Conservation (phyloP, 768 basidiomycete genomes). For the Mycena epipterygia region DNA sequence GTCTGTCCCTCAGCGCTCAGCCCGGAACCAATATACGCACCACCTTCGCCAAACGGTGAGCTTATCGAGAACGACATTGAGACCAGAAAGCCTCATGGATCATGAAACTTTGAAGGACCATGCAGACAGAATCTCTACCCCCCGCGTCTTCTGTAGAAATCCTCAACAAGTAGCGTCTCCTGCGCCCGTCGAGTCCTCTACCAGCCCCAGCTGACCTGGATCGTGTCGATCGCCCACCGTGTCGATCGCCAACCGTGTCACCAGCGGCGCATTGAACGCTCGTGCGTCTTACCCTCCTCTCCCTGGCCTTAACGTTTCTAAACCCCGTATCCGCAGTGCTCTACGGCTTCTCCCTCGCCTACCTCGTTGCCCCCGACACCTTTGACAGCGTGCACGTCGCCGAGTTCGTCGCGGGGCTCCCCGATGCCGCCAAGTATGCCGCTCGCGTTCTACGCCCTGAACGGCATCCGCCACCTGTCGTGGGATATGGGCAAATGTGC, state of each 20-base stretch:
- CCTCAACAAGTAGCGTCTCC: constrained; percentile 88
- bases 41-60: neutral
- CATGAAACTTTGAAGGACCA: constrained; percentile 24
- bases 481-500: constrained; percentile 93
- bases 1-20: neutral
- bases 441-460: constrained; percentile 92
- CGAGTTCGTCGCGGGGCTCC: no score
- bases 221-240: constrained; percentile 88
- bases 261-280: constrained; percentile 82
- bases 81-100: neutral
- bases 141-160: constrained; percentile 70
- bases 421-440: constrained; percentile 81
- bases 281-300: constrained; percentile 63
- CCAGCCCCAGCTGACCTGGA: constrained; percentile 92
- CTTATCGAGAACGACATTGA: neutral
- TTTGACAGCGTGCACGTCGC: no score
- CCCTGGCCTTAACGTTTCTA: neutral
- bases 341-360: constrained; percentile 88
- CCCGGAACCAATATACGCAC: neutral
- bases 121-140: constrained; percentile 76
- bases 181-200: constrained; percentile 96
- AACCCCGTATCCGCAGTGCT: constrained; percentile 66
- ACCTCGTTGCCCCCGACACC: constrained; percentile 86
- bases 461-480: constrained; percentile 89
- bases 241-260: constrained; percentile 84